Percentiles rank a stretch among this genome's conserved stretches.
These are phyloP conservation scores for Crassisporium funariophilum DNA, from an alignment of 768 basidiomycete species.

Conservation along the genomic window DNA sequence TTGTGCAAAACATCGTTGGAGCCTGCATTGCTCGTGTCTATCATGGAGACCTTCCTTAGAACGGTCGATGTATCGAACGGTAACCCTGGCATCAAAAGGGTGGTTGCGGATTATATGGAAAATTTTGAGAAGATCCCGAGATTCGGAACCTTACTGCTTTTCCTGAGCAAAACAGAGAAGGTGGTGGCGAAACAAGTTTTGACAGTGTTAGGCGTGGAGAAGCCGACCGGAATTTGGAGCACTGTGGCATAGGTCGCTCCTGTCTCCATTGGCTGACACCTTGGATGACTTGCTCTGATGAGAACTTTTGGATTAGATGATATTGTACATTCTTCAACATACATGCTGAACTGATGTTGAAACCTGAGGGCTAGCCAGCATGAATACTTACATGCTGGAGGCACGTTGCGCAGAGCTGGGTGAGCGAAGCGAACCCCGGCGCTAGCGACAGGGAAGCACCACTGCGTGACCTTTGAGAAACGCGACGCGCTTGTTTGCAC, in stretches of 20 bases:
- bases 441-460: too few relatives aligned
- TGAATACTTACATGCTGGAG: too few relatives aligned
- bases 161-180: conserved; percentile 62
- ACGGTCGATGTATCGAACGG: conserved; percentile 24
- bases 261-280: too few relatives aligned
- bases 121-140: conserved; percentile 58
- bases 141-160: conserved; percentile 62
- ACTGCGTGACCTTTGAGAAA: background rate
- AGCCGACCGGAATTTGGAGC: conserved; percentile 27
- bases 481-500: background rate
- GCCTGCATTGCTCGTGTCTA: conserved; percentile 56
- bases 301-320: too few relatives aligned
- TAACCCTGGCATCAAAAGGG: conserved; percentile 16
- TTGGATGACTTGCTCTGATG: too few relatives aligned
- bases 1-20: conserved; percentile 76
- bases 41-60: conserved; percentile 53
- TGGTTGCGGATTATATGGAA: conserved; percentile 50
- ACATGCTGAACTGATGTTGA: too few relatives aligned
- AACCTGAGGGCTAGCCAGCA: too few relatives aligned
- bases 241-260: conserved; percentile 16
- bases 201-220: conserved; percentile 36
- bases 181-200: conserved; percentile 48
- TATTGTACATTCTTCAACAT: too few relatives aligned
- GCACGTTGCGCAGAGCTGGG: too few relatives aligned
- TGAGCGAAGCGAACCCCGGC: too few relatives aligned